These are phyloP conservation scores for Rhizophora apiculata DNA, from an alignment of 345 rosid genomes.

Conservation along the genomic window DNA sequence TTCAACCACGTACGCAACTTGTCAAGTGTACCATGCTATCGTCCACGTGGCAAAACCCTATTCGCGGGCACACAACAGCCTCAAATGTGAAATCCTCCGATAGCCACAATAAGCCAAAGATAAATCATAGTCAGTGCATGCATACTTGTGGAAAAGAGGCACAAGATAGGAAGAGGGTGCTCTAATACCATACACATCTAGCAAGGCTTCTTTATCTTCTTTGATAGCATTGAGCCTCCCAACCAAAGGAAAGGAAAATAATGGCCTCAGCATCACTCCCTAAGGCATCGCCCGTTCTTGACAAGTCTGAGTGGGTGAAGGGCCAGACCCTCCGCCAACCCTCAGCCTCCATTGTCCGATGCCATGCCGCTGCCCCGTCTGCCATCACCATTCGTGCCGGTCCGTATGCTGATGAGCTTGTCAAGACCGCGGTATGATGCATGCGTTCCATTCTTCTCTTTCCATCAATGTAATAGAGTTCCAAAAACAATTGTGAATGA, in stretches of 20 bases:
- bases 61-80: conserved; percentile 59
- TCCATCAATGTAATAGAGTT: background rate
- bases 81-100: conserved; percentile 65
- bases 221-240: conserved; percentile 18
- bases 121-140: conserved; percentile 41
- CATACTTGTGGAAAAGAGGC: conserved; percentile 39
- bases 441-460: background rate
- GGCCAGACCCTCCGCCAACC: conserved; percentile 67
- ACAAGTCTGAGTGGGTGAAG: conserved; percentile 80
- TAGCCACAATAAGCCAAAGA: conserved; percentile 22
- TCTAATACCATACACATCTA: conserved; percentile 35
- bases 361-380: conserved; percentile 41
- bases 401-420: conserved; percentile 91
- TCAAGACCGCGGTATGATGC: conserved; percentile 81
- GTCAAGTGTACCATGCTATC: conserved; percentile 44
- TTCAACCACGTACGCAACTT: conserved; percentile 27
- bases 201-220: conserved; percentile 11
- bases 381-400: conserved; percentile 61
- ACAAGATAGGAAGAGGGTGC: conserved; percentile 27
- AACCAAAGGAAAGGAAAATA: conserved; percentile 8
- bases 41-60: conserved; percentile 49
- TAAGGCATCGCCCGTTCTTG: conserved; percentile 75
- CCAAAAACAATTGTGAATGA: no score
- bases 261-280: conserved; percentile 93
- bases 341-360: conserved; percentile 43